Evolutionary conservation across 495 filamentous ascomycete genomes (phyloP).

Genomic region (Daldinia concentrica): DNA sequence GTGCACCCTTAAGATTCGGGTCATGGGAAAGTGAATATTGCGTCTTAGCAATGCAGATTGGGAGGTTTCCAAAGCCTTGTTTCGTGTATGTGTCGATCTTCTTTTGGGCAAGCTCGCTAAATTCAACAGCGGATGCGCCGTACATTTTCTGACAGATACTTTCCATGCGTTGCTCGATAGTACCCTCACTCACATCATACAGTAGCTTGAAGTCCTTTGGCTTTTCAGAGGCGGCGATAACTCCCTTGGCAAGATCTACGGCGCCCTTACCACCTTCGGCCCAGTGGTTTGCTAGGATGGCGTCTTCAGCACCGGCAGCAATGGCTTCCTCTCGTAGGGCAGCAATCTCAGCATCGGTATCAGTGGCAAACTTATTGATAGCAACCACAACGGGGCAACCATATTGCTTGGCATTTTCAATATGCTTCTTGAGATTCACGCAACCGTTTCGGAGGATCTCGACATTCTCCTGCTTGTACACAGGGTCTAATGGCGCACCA

Average conservation of each 20-base stretch:
- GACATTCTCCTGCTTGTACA: conserved; percentile 92
- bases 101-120: conserved; percentile 91
- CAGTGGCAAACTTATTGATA: conserved; percentile 94
- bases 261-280: conserved; percentile 94
- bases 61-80: conserved; percentile 90
- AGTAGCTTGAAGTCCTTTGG: conserved; percentile 90
- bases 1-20: conserved; percentile 93
- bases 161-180: conserved; percentile 89
- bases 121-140: conserved; percentile 88
- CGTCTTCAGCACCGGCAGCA: conserved; percentile 91
- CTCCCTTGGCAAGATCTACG: conserved; percentile 85
- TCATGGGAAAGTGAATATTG: conserved; percentile 98
- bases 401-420: conserved; percentile 84
- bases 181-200: conserved; percentile 77
- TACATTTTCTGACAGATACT: conserved; percentile 93
- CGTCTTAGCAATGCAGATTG: conserved; percentile 97
- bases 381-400: conserved; percentile 97
- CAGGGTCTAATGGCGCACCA: conserved; percentile 79
- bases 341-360: conserved; percentile 91
- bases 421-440: conserved; percentile 93
- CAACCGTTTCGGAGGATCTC: conserved; percentile 90
- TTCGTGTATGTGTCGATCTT: conserved; percentile 94
- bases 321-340: conserved; percentile 90
- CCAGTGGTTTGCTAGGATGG: conserved; percentile 95
- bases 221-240: conserved; percentile 83